Evolutionary conservation across 2,329 filamentous ascomycete genomes (phyloP).

Genomic region (Fusarium nelsonii): DNA sequence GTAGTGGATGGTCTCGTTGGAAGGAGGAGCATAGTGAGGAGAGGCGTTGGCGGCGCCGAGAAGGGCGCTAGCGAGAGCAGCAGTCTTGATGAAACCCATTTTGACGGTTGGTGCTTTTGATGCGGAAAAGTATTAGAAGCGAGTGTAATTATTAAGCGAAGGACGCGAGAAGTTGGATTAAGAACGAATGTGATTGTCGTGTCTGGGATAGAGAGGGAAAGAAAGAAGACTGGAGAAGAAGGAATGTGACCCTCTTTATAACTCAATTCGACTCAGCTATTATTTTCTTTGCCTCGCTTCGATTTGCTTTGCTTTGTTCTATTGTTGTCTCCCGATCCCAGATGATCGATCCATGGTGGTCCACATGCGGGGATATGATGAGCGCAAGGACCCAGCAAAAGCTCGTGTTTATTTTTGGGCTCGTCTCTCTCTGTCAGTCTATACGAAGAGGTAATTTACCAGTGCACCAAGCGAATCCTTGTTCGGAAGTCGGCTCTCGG

Average conservation of each 20-base stretch:
- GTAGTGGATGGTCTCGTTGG: constrained; percentile 57
- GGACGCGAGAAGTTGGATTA: constrained; percentile 17
- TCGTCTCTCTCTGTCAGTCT: constrained; percentile 1
- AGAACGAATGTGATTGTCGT: constrained; percentile 8
- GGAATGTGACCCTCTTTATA: constrained; percentile 10
- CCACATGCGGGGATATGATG: constrained; percentile 17
- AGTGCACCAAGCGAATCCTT: neutral
- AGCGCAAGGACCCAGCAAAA: constrained; percentile 11
- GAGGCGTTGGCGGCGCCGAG: constrained; percentile 36
- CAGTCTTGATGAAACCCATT: constrained; percentile 43
- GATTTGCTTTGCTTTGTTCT: neutral
- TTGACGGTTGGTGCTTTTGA: constrained; percentile 24
- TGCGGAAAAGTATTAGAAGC: constrained; percentile 10
- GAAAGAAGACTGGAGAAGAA: neutral
- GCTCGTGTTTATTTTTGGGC: constrained; percentile 31
- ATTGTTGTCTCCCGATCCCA: constrained; percentile 10
- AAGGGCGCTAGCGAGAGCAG: constrained; percentile 33
- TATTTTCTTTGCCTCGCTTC: neutral
- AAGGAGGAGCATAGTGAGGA: constrained; percentile 32
- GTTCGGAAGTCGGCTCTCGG: constrained; percentile 17
- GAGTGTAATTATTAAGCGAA: constrained; percentile 16
- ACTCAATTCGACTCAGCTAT: constrained; percentile 1
- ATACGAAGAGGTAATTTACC: constrained; percentile 32
- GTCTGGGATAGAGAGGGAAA: constrained; percentile 13
- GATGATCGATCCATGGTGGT: constrained; percentile 14